Percentiles rank a stretch among this genome's conserved stretches.
phyloP scores from a whole-genome alignment of 1,284 basidiomycete species.

The Trametes versicolor region DNA sequence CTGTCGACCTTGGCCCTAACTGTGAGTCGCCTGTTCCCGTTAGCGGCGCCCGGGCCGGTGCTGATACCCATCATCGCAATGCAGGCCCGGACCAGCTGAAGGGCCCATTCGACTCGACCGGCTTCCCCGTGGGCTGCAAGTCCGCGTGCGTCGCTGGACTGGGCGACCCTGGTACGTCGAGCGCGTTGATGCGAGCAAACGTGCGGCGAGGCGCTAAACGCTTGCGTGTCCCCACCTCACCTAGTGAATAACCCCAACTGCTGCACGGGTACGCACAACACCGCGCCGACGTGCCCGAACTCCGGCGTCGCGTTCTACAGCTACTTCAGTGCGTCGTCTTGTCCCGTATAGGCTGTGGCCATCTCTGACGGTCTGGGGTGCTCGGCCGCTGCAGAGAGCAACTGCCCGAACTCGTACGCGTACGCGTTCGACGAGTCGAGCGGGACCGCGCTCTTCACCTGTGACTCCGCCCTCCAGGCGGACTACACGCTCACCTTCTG shows the following conservation, averaged over 20 bases:
- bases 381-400: constrained; percentile 45
- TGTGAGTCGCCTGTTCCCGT: constrained; percentile 34
- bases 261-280: constrained; percentile 55
- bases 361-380: neutral
- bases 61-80: neutral
- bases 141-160: constrained; percentile 53
- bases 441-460: constrained; percentile 59
- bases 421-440: constrained; percentile 61
- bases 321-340: constrained; percentile 54
- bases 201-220: neutral
- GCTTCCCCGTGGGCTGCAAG: constrained; percentile 56
- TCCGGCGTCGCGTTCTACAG: constrained; percentile 53
- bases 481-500: constrained; percentile 63
- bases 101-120: constrained; percentile 50
- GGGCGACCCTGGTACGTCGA: constrained; percentile 44
- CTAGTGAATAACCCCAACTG: constrained; percentile 51
- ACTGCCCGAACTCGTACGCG: constrained; percentile 58
- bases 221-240: neutral
- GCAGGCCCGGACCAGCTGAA: constrained; percentile 50
- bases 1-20: constrained; percentile 53
- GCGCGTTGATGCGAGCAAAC: neutral
- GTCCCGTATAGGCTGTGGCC: neutral
- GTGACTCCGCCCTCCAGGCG: constrained; percentile 46
- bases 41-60: neutral
- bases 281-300: constrained; percentile 52